These are phyloP conservation scores for Cairneyella variabilis DNA, from an alignment of 495 filamentous ascomycete species.

Conservation along the genomic window DNA sequence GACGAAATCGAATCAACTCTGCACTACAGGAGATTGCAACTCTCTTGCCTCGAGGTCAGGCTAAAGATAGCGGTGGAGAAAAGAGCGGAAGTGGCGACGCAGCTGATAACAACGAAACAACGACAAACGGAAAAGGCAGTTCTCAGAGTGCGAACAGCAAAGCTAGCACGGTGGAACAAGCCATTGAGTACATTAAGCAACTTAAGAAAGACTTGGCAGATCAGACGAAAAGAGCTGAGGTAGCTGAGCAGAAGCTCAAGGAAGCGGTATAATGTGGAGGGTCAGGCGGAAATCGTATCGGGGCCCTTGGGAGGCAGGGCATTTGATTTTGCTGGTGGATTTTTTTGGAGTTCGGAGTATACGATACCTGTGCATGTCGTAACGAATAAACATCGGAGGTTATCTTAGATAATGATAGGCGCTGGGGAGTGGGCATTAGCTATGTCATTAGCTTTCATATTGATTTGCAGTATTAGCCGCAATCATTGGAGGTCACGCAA, in stretches of 20 bases:
- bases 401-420: neutral
- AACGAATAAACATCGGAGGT: neutral
- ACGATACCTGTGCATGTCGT: neutral
- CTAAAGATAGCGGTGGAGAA: constrained; percentile 38
- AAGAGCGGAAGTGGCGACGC: constrained; percentile 37
- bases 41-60: constrained; percentile 59
- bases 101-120: constrained; percentile 24
- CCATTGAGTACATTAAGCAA: constrained; percentile 90
- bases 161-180: constrained; percentile 91
- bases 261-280: neutral
- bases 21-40: constrained; percentile 88
- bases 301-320: neutral
- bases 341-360: neutral
- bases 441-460: too few relatives aligned
- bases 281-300: too few relatives aligned
- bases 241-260: constrained; percentile 56
- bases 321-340: neutral
- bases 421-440: too few relatives aligned
- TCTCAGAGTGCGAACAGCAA: constrained; percentile 73
- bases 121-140: constrained; percentile 30
- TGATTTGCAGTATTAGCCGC: too few relatives aligned
- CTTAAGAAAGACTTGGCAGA: constrained; percentile 71
- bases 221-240: constrained; percentile 59
- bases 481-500: too few relatives aligned
- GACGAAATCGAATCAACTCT: constrained; percentile 91